A percentile compares a stretch with the other conserved stretches of the same genome.
Conservation (phyloP, 1,284 basidiomycete species). For the Ustilago curta region DNA sequence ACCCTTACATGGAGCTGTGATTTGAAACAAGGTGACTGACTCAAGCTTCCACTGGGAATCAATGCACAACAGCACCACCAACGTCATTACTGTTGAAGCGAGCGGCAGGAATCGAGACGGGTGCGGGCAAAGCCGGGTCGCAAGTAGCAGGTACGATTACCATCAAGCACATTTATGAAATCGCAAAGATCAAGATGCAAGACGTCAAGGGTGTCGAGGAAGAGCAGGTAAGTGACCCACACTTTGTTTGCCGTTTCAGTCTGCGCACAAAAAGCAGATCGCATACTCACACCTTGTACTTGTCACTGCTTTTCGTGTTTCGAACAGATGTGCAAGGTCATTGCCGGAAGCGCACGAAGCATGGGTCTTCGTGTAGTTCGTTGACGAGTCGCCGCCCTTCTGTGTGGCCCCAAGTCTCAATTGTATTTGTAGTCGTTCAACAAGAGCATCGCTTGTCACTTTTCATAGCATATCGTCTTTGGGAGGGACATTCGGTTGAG, state of each 20-base stretch:
- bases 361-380: conserved; percentile 61
- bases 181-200: conserved; percentile 93
- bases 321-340: conserved; percentile 59
- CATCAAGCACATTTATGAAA: conserved; percentile 98
- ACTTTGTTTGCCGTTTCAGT: too few relatives aligned
- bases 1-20: too few relatives aligned
- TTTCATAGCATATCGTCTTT: background rate
- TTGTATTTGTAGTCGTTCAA: conserved; percentile 34
- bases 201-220: conserved; percentile 72
- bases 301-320: too few relatives aligned
- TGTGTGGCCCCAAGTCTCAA: background rate
- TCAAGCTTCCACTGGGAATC: too few relatives aligned
- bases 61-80: conserved; percentile 77
- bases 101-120: conserved; percentile 89
- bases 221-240: conserved; percentile 63
- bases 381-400: background rate
- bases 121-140: conserved; percentile 75
- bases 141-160: conserved; percentile 84
- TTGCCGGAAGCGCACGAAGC: conserved; percentile 55
- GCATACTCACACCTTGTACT: background rate
- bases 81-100: conserved; percentile 90
- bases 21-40: too few relatives aligned
- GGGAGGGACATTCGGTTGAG: too few relatives aligned
- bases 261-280: background rate
- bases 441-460: background rate